Evolutionary conservation across 2,329 filamentous ascomycete genomes (phyloP), one percentile per base, ranked within the genome.

Genomic region (Hirsutella rhossiliensis): DNA sequence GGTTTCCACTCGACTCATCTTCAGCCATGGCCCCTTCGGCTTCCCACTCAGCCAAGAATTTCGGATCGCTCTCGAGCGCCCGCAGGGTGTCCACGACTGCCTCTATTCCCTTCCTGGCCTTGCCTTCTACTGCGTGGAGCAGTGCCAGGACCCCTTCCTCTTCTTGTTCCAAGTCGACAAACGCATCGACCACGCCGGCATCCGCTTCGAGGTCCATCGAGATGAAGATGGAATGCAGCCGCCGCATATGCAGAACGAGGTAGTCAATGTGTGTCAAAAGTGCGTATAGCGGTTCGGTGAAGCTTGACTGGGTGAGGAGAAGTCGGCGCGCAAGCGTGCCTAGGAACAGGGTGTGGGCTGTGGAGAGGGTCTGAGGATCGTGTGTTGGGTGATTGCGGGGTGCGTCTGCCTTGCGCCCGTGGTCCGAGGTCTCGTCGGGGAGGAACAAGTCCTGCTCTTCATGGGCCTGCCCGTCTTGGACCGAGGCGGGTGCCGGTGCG

Each of bases 331-430:
- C 66, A 3, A 97, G 69, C 3, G 80, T 76, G 31, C 73, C 67
- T 12, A 97, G 75, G 58, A 94, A 95, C 17, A 75, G 68, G 15
- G 80, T 75, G 62, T 97, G 90, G 3, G 87, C 88, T 4, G 78
- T 76, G 5, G 87, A 80, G 19, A 97, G 74, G 3, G 83, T 82
- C 63, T 96, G 87, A 0, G 90, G 89, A 58, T 97, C 90, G 53
- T 87, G 83, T 7, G 29, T 19, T 8, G 32, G 42, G 15, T n/a
- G 17, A n/a, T 15, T 15, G 8, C 5, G n/a, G 9, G n/a, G 15
- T 15, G 34, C 17, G 18, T 18, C 15, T 8, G n/a, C 11, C 15
- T 5, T 15, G 8, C 12, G 15, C 5, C 5, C 41, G 15, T 5
- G 28, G 3, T 5, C 23, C 27, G 15, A 27, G 9, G 27, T n/a